These are phyloP conservation scores for Xylariaceae sp. DNA, from an alignment of 2,329 filamentous ascomycete genomes.

Conservation along the genomic window DNA sequence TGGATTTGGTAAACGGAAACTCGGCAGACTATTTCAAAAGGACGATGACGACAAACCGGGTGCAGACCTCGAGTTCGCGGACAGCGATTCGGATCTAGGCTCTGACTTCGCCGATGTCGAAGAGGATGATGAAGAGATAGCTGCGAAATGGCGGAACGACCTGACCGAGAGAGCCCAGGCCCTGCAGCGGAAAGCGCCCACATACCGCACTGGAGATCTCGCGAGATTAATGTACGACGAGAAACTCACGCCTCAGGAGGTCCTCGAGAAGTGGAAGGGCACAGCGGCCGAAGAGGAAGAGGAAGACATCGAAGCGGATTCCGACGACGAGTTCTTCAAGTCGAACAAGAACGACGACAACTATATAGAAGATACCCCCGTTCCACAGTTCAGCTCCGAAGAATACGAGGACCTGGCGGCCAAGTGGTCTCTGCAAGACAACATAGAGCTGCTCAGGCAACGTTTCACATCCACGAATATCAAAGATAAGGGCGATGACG, in stretches of 20 bases:
- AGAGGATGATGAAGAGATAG: constrained; percentile 60
- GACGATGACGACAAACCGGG: constrained; percentile 41
- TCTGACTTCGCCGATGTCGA: constrained; percentile 46
- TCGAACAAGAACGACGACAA: constrained; percentile 63
- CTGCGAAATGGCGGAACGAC: constrained; percentile 81
- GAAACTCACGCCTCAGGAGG: constrained; percentile 66
- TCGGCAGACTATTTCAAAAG: constrained; percentile 57
- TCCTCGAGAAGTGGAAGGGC: constrained; percentile 75
- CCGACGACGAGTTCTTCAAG: constrained; percentile 59
- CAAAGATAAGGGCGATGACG: constrained; percentile 49
- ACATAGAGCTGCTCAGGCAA: constrained; percentile 66
- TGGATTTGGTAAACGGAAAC: constrained; percentile 52
- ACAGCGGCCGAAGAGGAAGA: constrained; percentile 52
- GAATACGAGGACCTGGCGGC: constrained; percentile 75
- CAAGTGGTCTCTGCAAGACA: constrained; percentile 79
- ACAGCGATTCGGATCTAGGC: constrained; percentile 93
- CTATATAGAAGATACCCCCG: constrained; percentile 67
- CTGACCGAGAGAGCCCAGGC: constrained; percentile 68
- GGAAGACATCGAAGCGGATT: constrained; percentile 54
- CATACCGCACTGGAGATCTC: constrained; percentile 76
- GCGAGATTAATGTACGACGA: constrained; percentile 86
- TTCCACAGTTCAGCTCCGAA: constrained; percentile 55
- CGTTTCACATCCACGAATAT: constrained; percentile 70
- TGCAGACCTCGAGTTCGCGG: constrained; percentile 80
- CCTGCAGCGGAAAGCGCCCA: constrained; percentile 62